These are phyloP conservation scores for Acanthamoeba culbertsoni DNA, from an alignment of 208 protist genomes.

Conservation along the genomic window DNA sequence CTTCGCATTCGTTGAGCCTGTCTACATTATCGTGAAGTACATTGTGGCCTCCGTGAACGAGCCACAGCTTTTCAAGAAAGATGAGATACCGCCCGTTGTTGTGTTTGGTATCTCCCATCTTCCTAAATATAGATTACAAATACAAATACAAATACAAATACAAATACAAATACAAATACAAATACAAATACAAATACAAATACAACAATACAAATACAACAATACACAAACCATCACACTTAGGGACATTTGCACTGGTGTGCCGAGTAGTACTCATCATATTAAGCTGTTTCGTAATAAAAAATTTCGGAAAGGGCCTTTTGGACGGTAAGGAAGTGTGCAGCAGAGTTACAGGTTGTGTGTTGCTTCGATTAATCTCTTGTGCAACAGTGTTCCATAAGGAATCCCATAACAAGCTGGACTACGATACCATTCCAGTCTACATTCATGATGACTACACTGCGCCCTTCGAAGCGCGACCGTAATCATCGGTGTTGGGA, in stretches of 20 bases:
- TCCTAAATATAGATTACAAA: too few relatives aligned
- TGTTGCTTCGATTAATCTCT: neutral
- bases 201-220: neutral
- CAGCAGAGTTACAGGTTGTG: neutral
- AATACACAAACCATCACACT: neutral
- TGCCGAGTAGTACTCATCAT: neutral
- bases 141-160: too few relatives aligned
- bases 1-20: neutral
- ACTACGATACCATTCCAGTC: neutral
- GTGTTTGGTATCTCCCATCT: neutral
- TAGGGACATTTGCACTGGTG: neutral
- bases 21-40: conserved; percentile 28
- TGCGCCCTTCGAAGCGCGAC: neutral
- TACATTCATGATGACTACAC: neutral
- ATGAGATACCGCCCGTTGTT: neutral
- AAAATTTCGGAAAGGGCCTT: neutral
- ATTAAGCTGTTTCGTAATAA: neutral
- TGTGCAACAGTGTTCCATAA: neutral
- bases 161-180: neutral
- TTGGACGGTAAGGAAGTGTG: neutral
- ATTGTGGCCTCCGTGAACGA: neutral
- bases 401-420: neutral
- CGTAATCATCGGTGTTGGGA: too few relatives aligned
- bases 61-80: neutral
- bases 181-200: neutral